These are phyloP conservation scores for Berkeleyomyces rouxiae DNA, from an alignment of 2,329 filamentous ascomycete species.

Conservation along the genomic window DNA sequence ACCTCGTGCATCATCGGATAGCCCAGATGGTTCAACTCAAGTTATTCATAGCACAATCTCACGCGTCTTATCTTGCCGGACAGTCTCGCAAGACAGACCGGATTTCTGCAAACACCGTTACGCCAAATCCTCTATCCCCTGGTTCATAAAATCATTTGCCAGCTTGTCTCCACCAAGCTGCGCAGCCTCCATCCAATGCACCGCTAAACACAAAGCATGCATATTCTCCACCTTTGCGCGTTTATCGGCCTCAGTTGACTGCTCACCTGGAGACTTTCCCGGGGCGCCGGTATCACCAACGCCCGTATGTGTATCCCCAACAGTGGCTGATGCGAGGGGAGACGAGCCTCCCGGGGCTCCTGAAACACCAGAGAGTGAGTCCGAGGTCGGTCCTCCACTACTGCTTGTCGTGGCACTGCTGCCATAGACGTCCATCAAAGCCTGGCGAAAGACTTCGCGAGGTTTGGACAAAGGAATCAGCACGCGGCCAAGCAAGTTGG, in stretches of 20 bases:
- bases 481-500: slow-evolving; percentile 64
- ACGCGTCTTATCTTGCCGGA: too few relatives aligned
- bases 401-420: slow-evolving; percentile 16
- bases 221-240: slow-evolving; percentile 36
- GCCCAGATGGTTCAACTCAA: too few relatives aligned
- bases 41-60: too few relatives aligned
- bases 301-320: too few relatives aligned
- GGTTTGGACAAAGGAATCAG: slow-evolving; percentile 73
- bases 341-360: background rate
- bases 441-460: slow-evolving; percentile 76
- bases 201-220: slow-evolving; percentile 78
- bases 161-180: slow-evolving; percentile 73
- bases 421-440: slow-evolving; percentile 58
- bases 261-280: background rate
- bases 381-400: slow-evolving; percentile 6
- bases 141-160: slow-evolving; percentile 65
- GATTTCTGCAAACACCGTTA: background rate
- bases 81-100: background rate
- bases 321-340: background rate
- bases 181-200: slow-evolving; percentile 93
- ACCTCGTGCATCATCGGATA: too few relatives aligned
- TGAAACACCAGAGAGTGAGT: background rate
- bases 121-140: slow-evolving; percentile 26
- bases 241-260: background rate
- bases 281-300: background rate